Evolutionary conservation across 1,284 basidiomycete species (phyloP).

Genomic region (Porodaedalea pini): DNA sequence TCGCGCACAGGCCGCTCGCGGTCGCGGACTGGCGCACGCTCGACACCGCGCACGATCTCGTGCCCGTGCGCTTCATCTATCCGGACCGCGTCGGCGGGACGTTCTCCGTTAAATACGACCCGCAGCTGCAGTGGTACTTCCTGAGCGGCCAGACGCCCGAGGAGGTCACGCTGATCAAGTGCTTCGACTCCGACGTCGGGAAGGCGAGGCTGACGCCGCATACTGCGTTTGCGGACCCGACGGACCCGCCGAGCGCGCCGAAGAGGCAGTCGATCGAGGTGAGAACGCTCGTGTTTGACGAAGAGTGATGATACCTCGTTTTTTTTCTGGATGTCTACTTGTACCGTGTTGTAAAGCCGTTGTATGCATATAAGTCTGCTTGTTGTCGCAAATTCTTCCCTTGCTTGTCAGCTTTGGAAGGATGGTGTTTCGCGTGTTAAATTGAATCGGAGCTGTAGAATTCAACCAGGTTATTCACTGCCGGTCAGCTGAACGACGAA

Average conservation of each 20-base stretch:
- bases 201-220: conserved; percentile 30
- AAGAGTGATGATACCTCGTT: conserved; percentile 7
- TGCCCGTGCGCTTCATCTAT: conserved; percentile 34
- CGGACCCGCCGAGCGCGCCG: conserved; percentile 38
- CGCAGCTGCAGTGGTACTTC: conserved; percentile 33
- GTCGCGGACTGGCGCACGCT: conserved; percentile 44
- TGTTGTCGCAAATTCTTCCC: too few relatives aligned
- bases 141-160: conserved; percentile 29
- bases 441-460: too few relatives aligned
- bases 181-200: conserved; percentile 22
- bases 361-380: too few relatives aligned
- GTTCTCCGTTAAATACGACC: conserved; percentile 30
- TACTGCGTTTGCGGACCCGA: conserved; percentile 41
- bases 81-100: conserved; percentile 34
- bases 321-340: too few relatives aligned
- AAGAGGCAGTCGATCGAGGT: conserved; percentile 43
- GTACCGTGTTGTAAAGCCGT: too few relatives aligned
- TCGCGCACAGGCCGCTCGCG: conserved; percentile 46
- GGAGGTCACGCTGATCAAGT: conserved; percentile 30
- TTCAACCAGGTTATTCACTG: too few relatives aligned
- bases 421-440: too few relatives aligned
- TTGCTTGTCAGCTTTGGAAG: too few relatives aligned
- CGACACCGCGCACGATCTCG: conserved; percentile 32
- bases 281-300: conserved; percentile 38
- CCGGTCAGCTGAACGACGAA: too few relatives aligned